Percentiles rank a stretch among this genome's conserved stretches.
Evolutionary conservation across 2,329 filamentous ascomycete species (phyloP).

Genomic region (Beauveria bassiana): DNA sequence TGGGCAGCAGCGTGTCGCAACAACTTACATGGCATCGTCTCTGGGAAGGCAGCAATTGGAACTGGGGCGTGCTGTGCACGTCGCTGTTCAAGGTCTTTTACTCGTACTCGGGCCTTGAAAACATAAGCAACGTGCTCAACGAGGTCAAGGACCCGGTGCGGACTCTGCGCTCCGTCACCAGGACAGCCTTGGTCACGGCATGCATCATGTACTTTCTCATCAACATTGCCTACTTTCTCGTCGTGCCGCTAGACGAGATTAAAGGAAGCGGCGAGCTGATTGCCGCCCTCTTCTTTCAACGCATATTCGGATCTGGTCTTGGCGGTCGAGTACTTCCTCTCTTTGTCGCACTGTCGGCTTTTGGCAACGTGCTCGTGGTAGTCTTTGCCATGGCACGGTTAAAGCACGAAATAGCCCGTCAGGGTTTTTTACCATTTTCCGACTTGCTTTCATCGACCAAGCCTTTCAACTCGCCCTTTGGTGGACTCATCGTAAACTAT

Average conservation of each 20-base stretch:
- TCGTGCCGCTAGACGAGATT: conserved; percentile 61
- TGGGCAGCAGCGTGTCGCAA: neutral
- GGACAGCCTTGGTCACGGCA: conserved; percentile 52
- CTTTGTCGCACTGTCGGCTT: conserved; percentile 58
- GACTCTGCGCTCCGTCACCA: conserved; percentile 55
- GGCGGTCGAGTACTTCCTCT: conserved; percentile 53
- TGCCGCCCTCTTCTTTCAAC: conserved; percentile 59
- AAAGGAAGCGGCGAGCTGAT: conserved; percentile 59
- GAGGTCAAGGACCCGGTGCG: conserved; percentile 61
- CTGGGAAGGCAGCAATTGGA: conserved; percentile 61
- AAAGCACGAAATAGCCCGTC: conserved; percentile 65
- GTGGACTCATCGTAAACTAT: conserved; percentile 61
- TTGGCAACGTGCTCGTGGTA: conserved; percentile 66
- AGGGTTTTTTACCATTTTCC: conserved; percentile 62
- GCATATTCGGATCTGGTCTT: conserved; percentile 50
- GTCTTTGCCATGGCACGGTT: conserved; percentile 59
- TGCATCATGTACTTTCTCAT: conserved; percentile 59
- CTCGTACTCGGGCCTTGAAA: conserved; percentile 58
- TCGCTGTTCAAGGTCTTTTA: conserved; percentile 63
- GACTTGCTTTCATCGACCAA: conserved; percentile 53
- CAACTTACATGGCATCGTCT: conserved; percentile 41
- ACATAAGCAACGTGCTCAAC: conserved; percentile 63
- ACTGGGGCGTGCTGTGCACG: conserved; percentile 59
- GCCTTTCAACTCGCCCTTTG: conserved; percentile 60
- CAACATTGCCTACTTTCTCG: conserved; percentile 55